Evolutionary conservation across 495 filamentous ascomycete species (phyloP).

Genomic region (Neurospora sp.): DNA sequence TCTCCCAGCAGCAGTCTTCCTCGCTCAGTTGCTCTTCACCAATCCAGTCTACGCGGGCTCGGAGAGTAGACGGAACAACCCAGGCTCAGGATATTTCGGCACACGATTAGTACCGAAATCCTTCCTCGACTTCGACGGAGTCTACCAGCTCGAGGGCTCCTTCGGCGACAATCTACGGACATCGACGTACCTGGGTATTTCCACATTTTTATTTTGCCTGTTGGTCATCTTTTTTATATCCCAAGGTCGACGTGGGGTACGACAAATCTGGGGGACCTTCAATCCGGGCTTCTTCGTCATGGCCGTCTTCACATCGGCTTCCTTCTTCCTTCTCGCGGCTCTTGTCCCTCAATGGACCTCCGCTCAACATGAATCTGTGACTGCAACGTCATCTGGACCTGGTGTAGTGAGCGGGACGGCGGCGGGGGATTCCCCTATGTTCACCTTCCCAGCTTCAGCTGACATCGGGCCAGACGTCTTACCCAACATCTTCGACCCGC

Average conservation of each 20-base stretch:
- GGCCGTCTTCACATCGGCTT: conserved; percentile 9
- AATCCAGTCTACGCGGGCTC: neutral
- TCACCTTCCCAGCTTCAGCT: conserved; percentile 42
- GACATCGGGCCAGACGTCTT: conserved; percentile 49
- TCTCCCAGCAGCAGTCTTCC: neutral
- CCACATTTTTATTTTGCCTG: neutral
- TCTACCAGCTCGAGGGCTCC: neutral
- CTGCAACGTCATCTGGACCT: neutral
- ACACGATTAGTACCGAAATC: neutral
- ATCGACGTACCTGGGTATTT: neutral
- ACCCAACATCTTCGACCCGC: conserved; percentile 63
- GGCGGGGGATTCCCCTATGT: conserved; percentile 7
- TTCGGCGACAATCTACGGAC: neutral
- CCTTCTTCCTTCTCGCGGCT: conserved; percentile 9
- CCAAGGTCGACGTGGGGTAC: neutral
- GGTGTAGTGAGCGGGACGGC: neutral
- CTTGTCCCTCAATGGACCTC: neutral
- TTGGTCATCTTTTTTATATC: neutral
- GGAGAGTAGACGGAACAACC: neutral
- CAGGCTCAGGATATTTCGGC: neutral
- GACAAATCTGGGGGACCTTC: neutral
- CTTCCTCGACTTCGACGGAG: neutral
- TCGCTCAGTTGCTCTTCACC: neutral
- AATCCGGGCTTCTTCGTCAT: conserved; percentile 8
- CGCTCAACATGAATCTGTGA: neutral